phyloP scores from a whole-genome alignment of 2,329 filamentous ascomycete species.

The Pseudogymnoascus sp. region DNA sequence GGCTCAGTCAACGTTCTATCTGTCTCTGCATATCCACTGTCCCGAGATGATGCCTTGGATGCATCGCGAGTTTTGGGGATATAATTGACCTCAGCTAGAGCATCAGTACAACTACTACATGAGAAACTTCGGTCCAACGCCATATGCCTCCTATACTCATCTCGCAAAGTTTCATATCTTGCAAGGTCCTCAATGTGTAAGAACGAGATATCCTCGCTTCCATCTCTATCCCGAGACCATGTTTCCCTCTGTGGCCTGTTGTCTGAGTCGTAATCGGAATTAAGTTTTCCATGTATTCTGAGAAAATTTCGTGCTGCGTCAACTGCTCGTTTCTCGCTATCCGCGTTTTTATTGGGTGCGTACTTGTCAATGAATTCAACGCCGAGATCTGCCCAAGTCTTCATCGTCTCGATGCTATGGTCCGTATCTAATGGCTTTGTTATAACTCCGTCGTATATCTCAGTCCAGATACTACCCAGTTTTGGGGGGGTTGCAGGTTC shows the following conservation, averaged over 20 bases:
- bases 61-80: not conserved
- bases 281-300: slow-evolving; percentile 12
- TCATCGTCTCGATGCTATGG: not conserved
- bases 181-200: not conserved
- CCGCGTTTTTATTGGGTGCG: not conserved
- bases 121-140: not conserved
- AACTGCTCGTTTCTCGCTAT: not conserved
- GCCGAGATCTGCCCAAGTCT: slow-evolving; percentile 1
- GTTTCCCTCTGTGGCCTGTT: not conserved
- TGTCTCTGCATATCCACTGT: not conserved
- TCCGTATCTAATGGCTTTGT: not conserved
- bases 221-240: not conserved
- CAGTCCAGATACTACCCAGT: not conserved
- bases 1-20: not conserved
- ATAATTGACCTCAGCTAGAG: not conserved
- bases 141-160: not conserved
- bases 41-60: not conserved
- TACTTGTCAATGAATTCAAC: not conserved
- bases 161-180: slow-evolving; percentile 2
- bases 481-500: not conserved
- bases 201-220: not conserved
- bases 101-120: not conserved
- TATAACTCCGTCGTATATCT: not conserved
- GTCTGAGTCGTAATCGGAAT: not conserved
- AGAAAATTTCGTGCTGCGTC: slow-evolving; percentile 10